Evolutionary conservation across 768 basidiomycete species (phyloP).

Genomic region (Lenzites betulinus): DNA sequence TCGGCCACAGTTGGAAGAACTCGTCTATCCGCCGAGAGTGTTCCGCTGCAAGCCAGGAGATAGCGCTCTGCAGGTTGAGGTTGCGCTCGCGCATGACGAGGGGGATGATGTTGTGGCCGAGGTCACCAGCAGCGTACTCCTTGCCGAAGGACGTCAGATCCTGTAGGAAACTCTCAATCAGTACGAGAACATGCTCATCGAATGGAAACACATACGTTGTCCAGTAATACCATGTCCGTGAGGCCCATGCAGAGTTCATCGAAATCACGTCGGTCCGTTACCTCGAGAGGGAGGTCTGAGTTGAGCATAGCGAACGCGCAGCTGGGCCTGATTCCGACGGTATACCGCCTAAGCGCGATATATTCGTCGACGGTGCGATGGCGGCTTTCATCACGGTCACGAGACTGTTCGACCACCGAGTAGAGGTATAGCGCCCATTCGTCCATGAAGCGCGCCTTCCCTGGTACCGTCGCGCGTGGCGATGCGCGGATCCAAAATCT

Average conservation of each 20-base stretch:
- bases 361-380: slow-evolving; percentile 28
- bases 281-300: slow-evolving; percentile 59
- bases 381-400: slow-evolving; percentile 18
- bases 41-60: slow-evolving; percentile 12
- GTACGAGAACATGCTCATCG: neutral
- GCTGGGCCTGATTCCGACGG: slow-evolving; percentile 27
- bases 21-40: neutral
- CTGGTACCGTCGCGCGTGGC: slow-evolving; percentile 1
- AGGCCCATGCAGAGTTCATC: slow-evolving; percentile 44
- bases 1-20: slow-evolving; percentile 23
- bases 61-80: slow-evolving; percentile 18
- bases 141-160: slow-evolving; percentile 33
- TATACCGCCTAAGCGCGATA: slow-evolving; percentile 27
- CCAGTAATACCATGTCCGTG: slow-evolving; percentile 62
- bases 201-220: neutral
- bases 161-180: slow-evolving; percentile 7
- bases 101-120: slow-evolving; percentile 31
- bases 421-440: slow-evolving; percentile 23
- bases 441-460: slow-evolving; percentile 23
- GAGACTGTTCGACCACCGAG: slow-evolving; percentile 28
- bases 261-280: slow-evolving; percentile 55
- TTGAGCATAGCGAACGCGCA: slow-evolving; percentile 36
- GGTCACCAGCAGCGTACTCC: slow-evolving; percentile 32
- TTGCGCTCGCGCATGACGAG: slow-evolving; percentile 27
- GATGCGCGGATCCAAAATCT: neutral